Base-by-base conservation (phyloP, 176 grass and related monocot species). In the Phoenix dactylifera region DNA sequence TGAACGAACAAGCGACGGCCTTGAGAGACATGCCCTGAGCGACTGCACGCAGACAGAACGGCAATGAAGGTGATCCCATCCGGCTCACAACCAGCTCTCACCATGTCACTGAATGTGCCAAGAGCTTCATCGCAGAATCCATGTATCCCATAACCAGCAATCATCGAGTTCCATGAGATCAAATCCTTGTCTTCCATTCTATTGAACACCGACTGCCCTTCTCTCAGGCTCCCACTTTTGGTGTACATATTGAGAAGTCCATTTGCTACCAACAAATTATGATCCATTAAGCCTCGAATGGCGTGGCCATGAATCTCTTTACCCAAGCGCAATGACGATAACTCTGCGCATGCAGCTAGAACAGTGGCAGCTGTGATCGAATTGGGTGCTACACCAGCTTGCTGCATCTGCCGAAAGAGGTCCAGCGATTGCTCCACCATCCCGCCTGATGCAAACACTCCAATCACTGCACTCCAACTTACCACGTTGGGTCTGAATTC, bases 121-220 rank as follows among this genome's bases (percentile, higher is more conserved):
- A 85, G 74, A 55, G 87, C 78, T 57, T 85, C 60, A 1, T 79
- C 71, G 4, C 82, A 85, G 24, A 82, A 26, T 7, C 86, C 82
- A 18, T 82, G 75, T 51, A 79, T 63, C 24, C 75, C 82, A 10
- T 85, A 82, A 6, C 72, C 65, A 17, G 82, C 44, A 1, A 85
- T 54, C 78, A 85, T 76, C 0, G 87, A 79, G 59, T 90, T 90
- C 82, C 87, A 90, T 23, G 86, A 82, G 2, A 85, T 81, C 55
- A 89, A 28, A 74, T 85, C 87, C 63, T 76, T 76, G 18, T 12
- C 52, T 59, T 63, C 64, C 56, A 82, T 79, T 22, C 6, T 5
- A 51, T 76, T 28, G 19, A 85, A 90, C 57, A 85, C 63, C 16
- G 2, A 54, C 15, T 48, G 72, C 0, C 63, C 78, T 17, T 9